A percentile compares a stretch with the other conserved stretches of the same genome.
Conservation (phyloP, 371 early-diverging fungal species). For the Parasitella parasitica region DNA sequence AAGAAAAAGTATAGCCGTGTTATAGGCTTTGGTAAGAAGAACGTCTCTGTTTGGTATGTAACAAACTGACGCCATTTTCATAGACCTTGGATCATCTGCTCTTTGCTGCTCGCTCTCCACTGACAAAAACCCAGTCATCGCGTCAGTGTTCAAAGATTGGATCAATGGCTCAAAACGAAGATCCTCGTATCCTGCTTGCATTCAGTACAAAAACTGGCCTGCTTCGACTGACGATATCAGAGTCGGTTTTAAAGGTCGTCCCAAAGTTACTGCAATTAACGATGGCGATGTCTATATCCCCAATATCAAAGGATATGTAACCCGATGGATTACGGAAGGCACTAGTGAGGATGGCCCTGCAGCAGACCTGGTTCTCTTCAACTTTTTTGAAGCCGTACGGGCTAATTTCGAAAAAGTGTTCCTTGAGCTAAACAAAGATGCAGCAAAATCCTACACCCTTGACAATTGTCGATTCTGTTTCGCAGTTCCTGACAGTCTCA, state of each 20-base stretch:
- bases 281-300: background rate
- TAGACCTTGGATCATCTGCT: background rate
- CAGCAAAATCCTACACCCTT: background rate
- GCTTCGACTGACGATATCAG: background rate
- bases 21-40: background rate
- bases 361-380: background rate
- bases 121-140: background rate
- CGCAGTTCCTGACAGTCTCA: background rate
- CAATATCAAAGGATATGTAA: background rate
- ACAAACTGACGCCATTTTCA: background rate
- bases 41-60: background rate
- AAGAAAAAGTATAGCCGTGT: background rate
- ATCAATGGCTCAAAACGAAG: background rate
- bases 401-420: background rate
- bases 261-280: background rate
- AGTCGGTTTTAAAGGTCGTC: background rate
- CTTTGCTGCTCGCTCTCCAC: background rate
- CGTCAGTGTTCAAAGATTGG: background rate
- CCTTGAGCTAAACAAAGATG: background rate
- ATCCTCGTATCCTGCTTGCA: background rate
- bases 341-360: background rate
- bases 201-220: background rate
- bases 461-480: background rate
- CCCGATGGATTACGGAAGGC: background rate
- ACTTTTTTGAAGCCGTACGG: background rate